Conservation (phyloP, 208 protist species). For the Trichomonas tenax region DNA sequence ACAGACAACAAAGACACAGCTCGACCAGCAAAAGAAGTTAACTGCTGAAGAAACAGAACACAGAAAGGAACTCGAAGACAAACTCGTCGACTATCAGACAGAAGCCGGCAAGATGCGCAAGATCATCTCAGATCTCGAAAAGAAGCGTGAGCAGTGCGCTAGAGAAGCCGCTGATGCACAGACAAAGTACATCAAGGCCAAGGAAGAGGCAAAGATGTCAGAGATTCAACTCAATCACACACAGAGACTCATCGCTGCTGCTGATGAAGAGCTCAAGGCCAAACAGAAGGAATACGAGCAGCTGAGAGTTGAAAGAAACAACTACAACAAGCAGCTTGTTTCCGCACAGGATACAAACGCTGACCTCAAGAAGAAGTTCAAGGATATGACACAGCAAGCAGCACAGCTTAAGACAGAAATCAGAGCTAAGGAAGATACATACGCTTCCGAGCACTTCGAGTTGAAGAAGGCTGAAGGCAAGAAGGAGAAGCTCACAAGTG, state of each 20-base stretch:
- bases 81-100: not conserved
- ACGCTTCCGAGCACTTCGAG: conserved; percentile 17
- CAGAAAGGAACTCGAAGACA: not conserved
- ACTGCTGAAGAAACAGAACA: conserved; percentile 1
- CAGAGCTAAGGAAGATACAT: conserved; percentile 63
- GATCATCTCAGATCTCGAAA: conserved; percentile 40
- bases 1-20: not conserved
- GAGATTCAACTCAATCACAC: conserved; percentile 60
- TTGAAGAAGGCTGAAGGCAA: conserved; percentile 1
- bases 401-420: conserved; percentile 76
- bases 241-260: conserved; percentile 60
- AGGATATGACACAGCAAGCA: conserved; percentile 70
- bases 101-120: not conserved
- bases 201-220: conserved; percentile 32
- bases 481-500: not conserved
- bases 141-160: conserved; percentile 60
- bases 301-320: conserved; percentile 76
- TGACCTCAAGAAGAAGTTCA: conserved; percentile 73
- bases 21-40: not conserved
- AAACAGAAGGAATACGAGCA: conserved; percentile 83
- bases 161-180: conserved; percentile 56
- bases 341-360: conserved; percentile 75
- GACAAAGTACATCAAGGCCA: conserved; percentile 30
- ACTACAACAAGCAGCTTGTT: conserved; percentile 79
- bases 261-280: conserved; percentile 75